These are phyloP conservation scores for Yamadazyma endophytica DNA, from an alignment of 805 yeast species.

Conservation along the genomic window DNA sequence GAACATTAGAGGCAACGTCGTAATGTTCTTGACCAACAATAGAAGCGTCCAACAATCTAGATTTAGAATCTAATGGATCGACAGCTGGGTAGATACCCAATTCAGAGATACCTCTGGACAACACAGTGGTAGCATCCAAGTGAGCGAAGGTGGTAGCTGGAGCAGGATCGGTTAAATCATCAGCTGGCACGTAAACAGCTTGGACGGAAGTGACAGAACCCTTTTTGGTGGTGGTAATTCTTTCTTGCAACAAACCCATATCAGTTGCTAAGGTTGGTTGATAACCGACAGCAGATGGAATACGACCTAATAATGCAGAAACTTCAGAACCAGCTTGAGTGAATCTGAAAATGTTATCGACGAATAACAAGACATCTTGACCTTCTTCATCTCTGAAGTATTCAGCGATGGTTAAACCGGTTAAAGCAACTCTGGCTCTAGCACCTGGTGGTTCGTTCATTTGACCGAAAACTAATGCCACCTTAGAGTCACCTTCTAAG, in stretches of 20 bases:
- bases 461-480: conserved; percentile 98
- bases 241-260: conserved; percentile 99
- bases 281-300: conserved; percentile 99
- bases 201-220: conserved; percentile 99
- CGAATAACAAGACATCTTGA: conserved; percentile 98
- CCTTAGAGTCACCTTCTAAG: conserved; percentile 99
- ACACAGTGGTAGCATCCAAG: conserved; percentile 99
- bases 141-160: conserved; percentile 99
- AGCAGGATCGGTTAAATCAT: conserved; percentile 99
- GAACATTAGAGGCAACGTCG: conserved; percentile 89
- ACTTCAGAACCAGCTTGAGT: conserved; percentile 99
- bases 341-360: conserved; percentile 99
- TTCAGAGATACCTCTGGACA: conserved; percentile 99
- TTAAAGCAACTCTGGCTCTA: conserved; percentile 99
- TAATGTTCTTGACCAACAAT: conserved; percentile 99
- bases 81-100: conserved; percentile 99
- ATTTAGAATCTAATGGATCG: conserved; percentile 99
- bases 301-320: conserved; percentile 99
- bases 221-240: conserved; percentile 99
- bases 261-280: conserved; percentile 99
- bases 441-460: conserved; percentile 99
- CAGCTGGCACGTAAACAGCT: conserved; percentile 99
- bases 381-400: conserved; percentile 99
- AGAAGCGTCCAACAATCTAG: conserved; percentile 94
- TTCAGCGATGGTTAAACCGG: conserved; percentile 99